Evolutionary conservation across 1,139 yeast species (phyloP), one percentile per base, ranked within the genome.

Genomic region (Sugiyamaella grinbergsii): DNA sequence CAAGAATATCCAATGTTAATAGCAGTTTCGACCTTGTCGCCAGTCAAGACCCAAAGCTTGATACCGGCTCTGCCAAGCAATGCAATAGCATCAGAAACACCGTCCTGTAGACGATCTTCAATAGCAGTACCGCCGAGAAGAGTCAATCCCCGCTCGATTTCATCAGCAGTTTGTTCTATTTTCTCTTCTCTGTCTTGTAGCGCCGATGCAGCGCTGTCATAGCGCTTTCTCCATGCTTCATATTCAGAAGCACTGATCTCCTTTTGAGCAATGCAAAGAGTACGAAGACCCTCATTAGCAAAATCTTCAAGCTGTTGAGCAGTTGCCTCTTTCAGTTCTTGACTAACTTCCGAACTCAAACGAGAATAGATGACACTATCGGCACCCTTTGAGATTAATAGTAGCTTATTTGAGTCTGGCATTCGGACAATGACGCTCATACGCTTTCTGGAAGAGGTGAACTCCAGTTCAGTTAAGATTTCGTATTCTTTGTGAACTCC

Each of bases 11-110:
- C 98, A 74, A 91, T 91, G 65, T 91, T 91, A 62, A 91, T 90
- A 10, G 98, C 98, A 34, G 98, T 91, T 71, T 91, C 98, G 46
- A 91, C 90, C 70, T 90, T 85, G 70, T 91, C 98, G 67, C 98
- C 98, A 13, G 98, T 91, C 53, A 91, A 76, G 40, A 91, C 97
- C 98, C 98, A 91, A 49, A 91, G 74, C 68, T 91, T 91, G 58
- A 91, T 85, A 63, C 98, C 97, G 5, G 97, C 97, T 58, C 81
- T 78, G 6, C 85, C 86, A 51, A 91, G 76, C 38, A 85, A 71
- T 6, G 88, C 83, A 68, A 91, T 91, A 4, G 97, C 79, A 60
- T 88, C 96, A 1, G 97, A 96, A 20, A 91, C 97, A 67, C 97
- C 97, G 52, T 82, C 87, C 71, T 91, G 98, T 54, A 91, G 76